Evolutionary conservation across 768 basidiomycete species (phyloP).

Genomic region (Podaxis sp.): DNA sequence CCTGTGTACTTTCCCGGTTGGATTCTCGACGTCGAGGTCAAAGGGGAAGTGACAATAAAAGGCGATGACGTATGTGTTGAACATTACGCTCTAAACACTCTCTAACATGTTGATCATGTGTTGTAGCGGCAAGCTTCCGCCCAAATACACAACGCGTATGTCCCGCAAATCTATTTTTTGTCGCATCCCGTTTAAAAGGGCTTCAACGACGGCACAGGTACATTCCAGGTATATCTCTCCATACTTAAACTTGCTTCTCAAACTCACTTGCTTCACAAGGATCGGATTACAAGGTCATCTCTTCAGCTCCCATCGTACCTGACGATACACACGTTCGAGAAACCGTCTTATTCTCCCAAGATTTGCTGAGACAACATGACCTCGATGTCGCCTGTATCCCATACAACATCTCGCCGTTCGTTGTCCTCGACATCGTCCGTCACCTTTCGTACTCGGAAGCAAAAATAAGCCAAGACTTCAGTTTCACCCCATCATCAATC

Average conservation of each 20-base stretch:
- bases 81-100: background rate
- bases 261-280: slow-evolving; percentile 28
- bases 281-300: slow-evolving; percentile 43
- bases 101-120: background rate
- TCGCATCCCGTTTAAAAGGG: background rate
- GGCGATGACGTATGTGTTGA: slow-evolving; percentile 26
- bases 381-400: slow-evolving; percentile 54
- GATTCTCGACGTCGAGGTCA: slow-evolving; percentile 55
- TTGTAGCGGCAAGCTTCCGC: slow-evolving; percentile 30
- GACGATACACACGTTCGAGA: slow-evolving; percentile 21
- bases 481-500: slow-evolving; percentile 42
- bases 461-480: slow-evolving; percentile 34
- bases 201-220: slow-evolving; percentile 29
- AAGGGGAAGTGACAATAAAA: slow-evolving; percentile 31
- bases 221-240: slow-evolving; percentile 36
- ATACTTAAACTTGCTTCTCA: background rate
- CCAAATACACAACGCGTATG: slow-evolving; percentile 47
- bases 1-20: slow-evolving; percentile 65
- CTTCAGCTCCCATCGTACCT: slow-evolving; percentile 38
- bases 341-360: slow-evolving; percentile 46
- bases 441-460: slow-evolving; percentile 34
- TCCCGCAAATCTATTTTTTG: slow-evolving; percentile 18
- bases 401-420: slow-evolving; percentile 53
- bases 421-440: slow-evolving; percentile 36
- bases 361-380: slow-evolving; percentile 45